phyloP scores from a whole-genome alignment of 2,329 filamentous ascomycete genomes.

The Aureobasidium zeae region DNA sequence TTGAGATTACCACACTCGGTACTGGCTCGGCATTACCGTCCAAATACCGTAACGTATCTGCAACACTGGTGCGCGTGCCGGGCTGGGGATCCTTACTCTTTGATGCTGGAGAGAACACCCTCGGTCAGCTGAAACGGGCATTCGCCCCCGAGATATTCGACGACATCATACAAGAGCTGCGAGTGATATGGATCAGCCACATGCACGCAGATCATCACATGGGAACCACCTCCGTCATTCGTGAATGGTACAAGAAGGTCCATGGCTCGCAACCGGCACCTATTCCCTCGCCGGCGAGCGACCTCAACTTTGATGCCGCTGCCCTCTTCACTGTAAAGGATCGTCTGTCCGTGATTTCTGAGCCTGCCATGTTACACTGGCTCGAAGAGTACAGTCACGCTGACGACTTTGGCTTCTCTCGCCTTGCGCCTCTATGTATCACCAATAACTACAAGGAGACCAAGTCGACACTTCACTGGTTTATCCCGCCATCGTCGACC shows the following conservation, averaged over 20 bases:
- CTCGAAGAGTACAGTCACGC: conserved; percentile 69
- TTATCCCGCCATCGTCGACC: conserved; percentile 22
- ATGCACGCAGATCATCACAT: conserved; percentile 94
- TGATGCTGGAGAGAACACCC: conserved; percentile 84
- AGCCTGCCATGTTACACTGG: conserved; percentile 63
- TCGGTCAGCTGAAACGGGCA: conserved; percentile 74
- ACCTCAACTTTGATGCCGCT: conserved; percentile 27
- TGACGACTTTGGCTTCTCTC: conserved; percentile 65
- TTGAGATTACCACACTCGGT: conserved; percentile 77
- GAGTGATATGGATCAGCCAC: conserved; percentile 86
- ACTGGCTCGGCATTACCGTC: conserved; percentile 86
- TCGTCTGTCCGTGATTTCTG: conserved; percentile 58
- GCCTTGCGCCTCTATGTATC: conserved; percentile 44
- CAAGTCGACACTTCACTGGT: conserved; percentile 27
- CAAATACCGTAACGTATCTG: conserved; percentile 91
- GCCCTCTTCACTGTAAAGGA: conserved; percentile 18
- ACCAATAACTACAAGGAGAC: conserved; percentile 23
- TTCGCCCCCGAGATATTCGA: conserved; percentile 56
- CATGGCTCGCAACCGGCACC: conserved; percentile 32
- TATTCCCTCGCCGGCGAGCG: conserved; percentile 18
- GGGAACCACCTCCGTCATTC: conserved; percentile 70
- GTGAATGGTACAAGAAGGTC: conserved; percentile 61
- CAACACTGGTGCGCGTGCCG: conserved; percentile 74
- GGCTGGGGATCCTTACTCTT: conserved; percentile 80
- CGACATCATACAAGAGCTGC: conserved; percentile 67